A percentile compares a stretch with the other conserved stretches of the same genome.
These are phyloP conservation scores for Letharia columbiana DNA, from an alignment of 495 filamentous ascomycete species.

Conservation along the genomic window DNA sequence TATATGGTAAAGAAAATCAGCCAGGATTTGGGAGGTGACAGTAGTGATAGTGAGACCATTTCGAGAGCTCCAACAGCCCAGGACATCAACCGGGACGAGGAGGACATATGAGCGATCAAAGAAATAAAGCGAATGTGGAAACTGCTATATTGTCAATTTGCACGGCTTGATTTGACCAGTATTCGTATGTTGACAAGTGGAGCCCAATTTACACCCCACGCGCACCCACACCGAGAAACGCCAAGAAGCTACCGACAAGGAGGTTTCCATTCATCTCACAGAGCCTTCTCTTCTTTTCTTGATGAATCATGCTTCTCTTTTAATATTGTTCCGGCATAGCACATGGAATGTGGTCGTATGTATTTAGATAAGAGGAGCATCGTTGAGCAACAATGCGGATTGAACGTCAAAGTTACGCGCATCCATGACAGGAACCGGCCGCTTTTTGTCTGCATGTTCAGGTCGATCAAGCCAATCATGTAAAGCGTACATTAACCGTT, in stretches of 20 bases:
- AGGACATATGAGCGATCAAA: neutral
- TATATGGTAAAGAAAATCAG: slow-evolving; percentile 26
- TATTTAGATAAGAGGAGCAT: neutral
- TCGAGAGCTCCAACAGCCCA: neutral
- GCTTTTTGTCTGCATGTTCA: neutral
- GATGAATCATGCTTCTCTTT: neutral
- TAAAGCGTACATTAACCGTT: neutral
- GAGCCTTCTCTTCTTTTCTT: neutral
- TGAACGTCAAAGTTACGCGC: neutral
- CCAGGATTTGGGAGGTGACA: slow-evolving; percentile 21
- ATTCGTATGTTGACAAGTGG: neutral
- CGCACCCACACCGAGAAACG: neutral
- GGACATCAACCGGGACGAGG: neutral
- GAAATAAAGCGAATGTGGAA: no score
- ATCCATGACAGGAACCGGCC: neutral
- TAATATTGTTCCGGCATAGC: neutral
- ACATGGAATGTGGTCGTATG: neutral
- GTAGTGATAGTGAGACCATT: slow-evolving; percentile 4
- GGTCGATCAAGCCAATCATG: neutral
- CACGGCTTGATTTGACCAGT: no score
- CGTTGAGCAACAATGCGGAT: neutral
- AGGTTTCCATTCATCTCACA: neutral
- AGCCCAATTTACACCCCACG: neutral
- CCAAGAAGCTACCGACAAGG: neutral
- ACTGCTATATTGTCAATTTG: no score